Evolutionary conservation across 2,329 filamentous ascomycete species (phyloP), one percentile per base, ranked within the genome.

Genomic region (Madurella fahalii): DNA sequence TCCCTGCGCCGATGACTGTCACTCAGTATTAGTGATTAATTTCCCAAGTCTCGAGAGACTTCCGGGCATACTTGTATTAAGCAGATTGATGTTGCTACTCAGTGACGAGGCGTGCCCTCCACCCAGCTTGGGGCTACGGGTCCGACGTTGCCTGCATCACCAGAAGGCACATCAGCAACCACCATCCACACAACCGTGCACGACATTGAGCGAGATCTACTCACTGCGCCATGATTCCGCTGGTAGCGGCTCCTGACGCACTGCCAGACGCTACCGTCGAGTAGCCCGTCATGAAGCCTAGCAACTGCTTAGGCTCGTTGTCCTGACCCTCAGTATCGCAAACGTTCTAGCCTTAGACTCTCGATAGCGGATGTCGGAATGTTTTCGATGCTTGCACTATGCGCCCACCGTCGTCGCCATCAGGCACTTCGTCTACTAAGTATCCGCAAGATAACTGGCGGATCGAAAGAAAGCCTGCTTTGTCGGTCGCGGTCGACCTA

Each of bases 11-110:
- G 60, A 99, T 84, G 66, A 99, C 90, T 94, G 65, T 42, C n/a
- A 55, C 25, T 52, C 53, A 58, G 61, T 43, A 63, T 61, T 56
- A 65, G 57, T 16, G 7, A 2, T 2, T 11, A 13, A 7, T 18
- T 17, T 8, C 9, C 2, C 15, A 9, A 7, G 4, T 47, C n/a
- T 46, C n/a, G 16, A 9, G 13, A 25, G 34, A 17, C 34, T 3
- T 41, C 9, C 12, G 30, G 37, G 65, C 83, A 56, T 79, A 94
- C 90, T 99, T 16, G 94, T 99, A 72, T 99, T 99, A 61, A 97
- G 80, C 61, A 99, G 78, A 71, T 99, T 99, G 74, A 97, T 87
- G 62, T 94, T 87, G 69, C 92, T 96, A 74, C 91, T 96, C 51
- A 87, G 71, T 84, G 89, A 95, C 63, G 89, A 88, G 63, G 94